phyloP scores from a whole-genome alignment of 805 yeast genomes.

The Starmerella gropengiesseri region DNA sequence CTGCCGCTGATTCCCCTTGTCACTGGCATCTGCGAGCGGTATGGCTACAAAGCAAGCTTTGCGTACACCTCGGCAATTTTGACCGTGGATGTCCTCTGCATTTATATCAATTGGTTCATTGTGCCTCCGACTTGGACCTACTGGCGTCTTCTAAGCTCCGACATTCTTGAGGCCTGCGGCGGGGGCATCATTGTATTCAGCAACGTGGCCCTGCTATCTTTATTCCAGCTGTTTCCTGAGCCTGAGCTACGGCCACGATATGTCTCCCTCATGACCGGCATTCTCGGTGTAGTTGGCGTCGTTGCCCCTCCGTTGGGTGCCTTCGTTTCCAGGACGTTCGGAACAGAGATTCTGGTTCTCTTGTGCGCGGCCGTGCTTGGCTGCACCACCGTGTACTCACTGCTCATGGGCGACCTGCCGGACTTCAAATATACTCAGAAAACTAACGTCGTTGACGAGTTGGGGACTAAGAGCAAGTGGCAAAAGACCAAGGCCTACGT shows the following conservation, averaged over 20 bases:
- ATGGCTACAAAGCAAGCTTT: not conserved
- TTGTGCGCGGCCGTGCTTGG: not conserved
- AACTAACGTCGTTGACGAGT: not conserved
- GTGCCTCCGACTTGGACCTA: not conserved
- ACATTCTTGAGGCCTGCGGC: not conserved
- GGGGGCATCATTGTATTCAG: not conserved
- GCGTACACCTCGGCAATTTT: not conserved
- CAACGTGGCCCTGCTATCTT: not conserved
- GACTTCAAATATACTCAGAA: not conserved
- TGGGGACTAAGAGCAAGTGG: not conserved
- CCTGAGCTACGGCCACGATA: slow-evolving; percentile 2
- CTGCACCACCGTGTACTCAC: not conserved
- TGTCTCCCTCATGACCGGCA: not conserved
- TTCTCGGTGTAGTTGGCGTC: not conserved
- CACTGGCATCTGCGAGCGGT: slow-evolving; percentile 1
- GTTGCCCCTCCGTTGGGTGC: not conserved
- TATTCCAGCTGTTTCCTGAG: slow-evolving; percentile 1
- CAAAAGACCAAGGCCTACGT: not conserved
- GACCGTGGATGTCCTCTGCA: not conserved
- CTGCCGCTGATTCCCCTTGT: not conserved
- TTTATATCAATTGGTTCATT: not conserved
- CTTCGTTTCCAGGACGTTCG: not conserved
- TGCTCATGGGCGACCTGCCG: not conserved
- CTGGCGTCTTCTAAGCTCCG: not conserved
- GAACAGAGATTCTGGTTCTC: not conserved